Conservation (phyloP, 805 yeast species). For the Pichia cephalocereana region DNA sequence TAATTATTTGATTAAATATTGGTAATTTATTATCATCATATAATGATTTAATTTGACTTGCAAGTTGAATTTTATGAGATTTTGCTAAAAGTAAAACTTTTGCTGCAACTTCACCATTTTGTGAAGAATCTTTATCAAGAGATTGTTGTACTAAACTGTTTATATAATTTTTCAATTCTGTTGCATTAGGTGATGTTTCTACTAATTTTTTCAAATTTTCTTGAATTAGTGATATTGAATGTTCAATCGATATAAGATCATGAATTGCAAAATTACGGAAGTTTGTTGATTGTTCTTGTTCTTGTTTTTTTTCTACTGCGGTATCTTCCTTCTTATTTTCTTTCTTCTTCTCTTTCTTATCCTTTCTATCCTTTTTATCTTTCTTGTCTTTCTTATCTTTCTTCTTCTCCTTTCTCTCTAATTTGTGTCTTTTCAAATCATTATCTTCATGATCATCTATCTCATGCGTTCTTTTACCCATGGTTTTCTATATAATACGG, state of each 20-base stretch:
- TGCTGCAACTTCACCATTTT: constrained; percentile 25
- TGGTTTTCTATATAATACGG: neutral
- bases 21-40: constrained; percentile 39
- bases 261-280: constrained; percentile 6
- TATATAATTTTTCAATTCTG: constrained; percentile 30
- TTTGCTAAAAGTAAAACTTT: constrained; percentile 42
- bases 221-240: constrained; percentile 43
- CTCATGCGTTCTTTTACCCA: neutral
- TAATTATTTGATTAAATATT: constrained; percentile 45
- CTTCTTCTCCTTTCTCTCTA: constrained; percentile 18
- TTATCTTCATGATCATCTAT: neutral
- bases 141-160: constrained; percentile 1
- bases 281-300: neutral
- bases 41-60: constrained; percentile 48
- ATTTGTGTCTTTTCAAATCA: neutral
- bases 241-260: constrained; percentile 30
- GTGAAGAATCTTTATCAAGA: constrained; percentile 1
- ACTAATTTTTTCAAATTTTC: constrained; percentile 42
- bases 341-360: constrained; percentile 1
- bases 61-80: constrained; percentile 47
- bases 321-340: constrained; percentile 1
- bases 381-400: constrained; percentile 9
- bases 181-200: constrained; percentile 46
- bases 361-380: constrained; percentile 15
- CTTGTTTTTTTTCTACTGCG: constrained; percentile 2